These are phyloP conservation scores for Lumnitzera racemosa DNA, from an alignment of 345 rosid genomes.

Conservation along the genomic window DNA sequence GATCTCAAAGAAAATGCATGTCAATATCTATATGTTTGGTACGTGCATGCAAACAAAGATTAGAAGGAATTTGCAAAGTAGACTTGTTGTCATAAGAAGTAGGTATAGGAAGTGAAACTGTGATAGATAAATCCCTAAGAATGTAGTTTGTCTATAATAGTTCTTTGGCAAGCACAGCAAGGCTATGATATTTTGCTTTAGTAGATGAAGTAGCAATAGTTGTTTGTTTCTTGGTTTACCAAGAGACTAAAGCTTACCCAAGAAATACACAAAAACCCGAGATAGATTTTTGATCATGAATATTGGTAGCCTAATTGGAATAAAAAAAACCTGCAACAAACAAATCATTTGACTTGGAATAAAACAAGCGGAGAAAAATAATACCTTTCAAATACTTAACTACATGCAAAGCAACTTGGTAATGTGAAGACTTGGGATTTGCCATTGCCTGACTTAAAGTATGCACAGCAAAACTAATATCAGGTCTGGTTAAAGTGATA, in stretches of 20 bases:
- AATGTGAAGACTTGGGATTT: background rate
- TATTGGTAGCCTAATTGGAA: background rate
- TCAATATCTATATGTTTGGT: background rate
- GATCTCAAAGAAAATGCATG: background rate
- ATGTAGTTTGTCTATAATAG: background rate
- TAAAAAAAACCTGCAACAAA: background rate
- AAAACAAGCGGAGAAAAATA: background rate
- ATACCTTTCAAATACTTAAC: too few relatives aligned
- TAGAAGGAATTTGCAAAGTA: background rate
- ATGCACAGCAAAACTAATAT: background rate
- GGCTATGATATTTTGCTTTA: background rate
- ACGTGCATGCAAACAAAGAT: background rate
- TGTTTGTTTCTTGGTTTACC: background rate
- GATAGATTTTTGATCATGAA: background rate
- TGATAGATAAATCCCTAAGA: background rate
- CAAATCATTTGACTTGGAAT: background rate
- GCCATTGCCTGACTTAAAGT: background rate
- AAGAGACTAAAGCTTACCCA: background rate
- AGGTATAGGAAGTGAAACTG: background rate
- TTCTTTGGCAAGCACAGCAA: background rate
- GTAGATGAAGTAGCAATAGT: background rate
- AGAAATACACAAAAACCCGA: background rate
- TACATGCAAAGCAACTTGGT: background rate
- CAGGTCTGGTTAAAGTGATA: too few relatives aligned
- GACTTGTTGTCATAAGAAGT: background rate